Conservation (phyloP, 345 rosid genomes). For the Corchorus olitorius region DNA sequence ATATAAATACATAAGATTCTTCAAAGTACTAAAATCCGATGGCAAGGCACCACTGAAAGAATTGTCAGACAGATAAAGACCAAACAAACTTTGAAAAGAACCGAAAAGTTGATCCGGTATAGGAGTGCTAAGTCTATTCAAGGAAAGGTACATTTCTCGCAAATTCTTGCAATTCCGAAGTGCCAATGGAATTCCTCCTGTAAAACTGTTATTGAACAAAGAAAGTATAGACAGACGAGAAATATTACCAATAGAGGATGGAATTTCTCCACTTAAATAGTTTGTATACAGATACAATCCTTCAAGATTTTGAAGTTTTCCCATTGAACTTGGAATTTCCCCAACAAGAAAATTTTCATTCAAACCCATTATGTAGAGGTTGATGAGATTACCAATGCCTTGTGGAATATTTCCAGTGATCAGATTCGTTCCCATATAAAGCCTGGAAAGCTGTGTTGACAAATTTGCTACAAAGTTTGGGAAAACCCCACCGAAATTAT, state of each 20-base stretch:
- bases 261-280: conserved; percentile 2
- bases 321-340: conserved; percentile 1
- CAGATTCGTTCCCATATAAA: background rate
- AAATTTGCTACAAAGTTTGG: conserved; percentile 18
- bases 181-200: conserved; percentile 25
- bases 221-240: background rate
- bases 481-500: conserved; percentile 11
- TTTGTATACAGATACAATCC: background rate
- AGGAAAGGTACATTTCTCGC: conserved; percentile 2
- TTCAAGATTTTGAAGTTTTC: conserved; percentile 7
- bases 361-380: background rate
- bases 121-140: conserved; percentile 29
- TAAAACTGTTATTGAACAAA: background rate
- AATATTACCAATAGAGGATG: conserved; percentile 19
- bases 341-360: background rate
- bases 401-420: conserved; percentile 13
- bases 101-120: conserved; percentile 24
- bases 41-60: conserved; percentile 18
- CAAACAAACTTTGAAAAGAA: background rate
- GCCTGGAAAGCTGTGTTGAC: background rate
- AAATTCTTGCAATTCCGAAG: conserved; percentile 17
- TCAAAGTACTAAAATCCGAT: background rate
- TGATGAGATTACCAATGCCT: conserved; percentile 11
- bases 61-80: conserved; percentile 22
- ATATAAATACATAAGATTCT: conserved; percentile 2